Conservation (phyloP, 2,329 filamentous ascomycete genomes). For the Aspergillus sp. region DNA sequence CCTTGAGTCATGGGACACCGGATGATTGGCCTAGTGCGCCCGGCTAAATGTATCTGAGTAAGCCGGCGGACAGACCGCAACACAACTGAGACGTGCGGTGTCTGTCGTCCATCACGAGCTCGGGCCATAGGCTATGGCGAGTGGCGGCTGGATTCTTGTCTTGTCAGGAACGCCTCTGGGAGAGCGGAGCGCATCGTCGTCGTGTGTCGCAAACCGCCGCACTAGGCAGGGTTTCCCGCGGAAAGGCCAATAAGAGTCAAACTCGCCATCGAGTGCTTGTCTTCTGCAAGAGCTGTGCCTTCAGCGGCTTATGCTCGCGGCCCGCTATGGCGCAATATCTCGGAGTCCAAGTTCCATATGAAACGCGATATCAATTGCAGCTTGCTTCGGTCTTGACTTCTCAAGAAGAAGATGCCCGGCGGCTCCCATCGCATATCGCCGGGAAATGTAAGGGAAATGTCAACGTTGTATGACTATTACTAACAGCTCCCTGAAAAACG, state of each 20-base stretch:
- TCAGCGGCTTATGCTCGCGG: not conserved
- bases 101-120: not conserved
- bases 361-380: not conserved
- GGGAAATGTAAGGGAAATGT: not conserved
- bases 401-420: not conserved
- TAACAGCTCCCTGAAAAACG: constrained; percentile 6
- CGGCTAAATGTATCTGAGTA: not conserved
- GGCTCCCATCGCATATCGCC: constrained; percentile 5
- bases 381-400: not conserved
- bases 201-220: not conserved
- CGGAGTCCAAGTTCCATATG: not conserved
- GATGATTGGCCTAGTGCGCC: constrained; percentile 1
- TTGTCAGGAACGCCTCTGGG: not conserved
- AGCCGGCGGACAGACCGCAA: not conserved
- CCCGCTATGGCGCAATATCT: not conserved
- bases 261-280: constrained; percentile 11
- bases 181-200: not conserved
- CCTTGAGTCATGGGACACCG: constrained; percentile 2
- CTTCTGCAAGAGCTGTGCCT: not conserved
- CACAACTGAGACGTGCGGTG: not conserved
- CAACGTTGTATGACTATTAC: not conserved
- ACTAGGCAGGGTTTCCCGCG: constrained; percentile 21
- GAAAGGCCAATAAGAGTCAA: constrained; percentile 15
- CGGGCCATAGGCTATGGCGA: not conserved
- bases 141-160: not conserved